Base-by-base conservation (phyloP, 345 rosid genomes). In the Boechera retrofracta region DNA sequence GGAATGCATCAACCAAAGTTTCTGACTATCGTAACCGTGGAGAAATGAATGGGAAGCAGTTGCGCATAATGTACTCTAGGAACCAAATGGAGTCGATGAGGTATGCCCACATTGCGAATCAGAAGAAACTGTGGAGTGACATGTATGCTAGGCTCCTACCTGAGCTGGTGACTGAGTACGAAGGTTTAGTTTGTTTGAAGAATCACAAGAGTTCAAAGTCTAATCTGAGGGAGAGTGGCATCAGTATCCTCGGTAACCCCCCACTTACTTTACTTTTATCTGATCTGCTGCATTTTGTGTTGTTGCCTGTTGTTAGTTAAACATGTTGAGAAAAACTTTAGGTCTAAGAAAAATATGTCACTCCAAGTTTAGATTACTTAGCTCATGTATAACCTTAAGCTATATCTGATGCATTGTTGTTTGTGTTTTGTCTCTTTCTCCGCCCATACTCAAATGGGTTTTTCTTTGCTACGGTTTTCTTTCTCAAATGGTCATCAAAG, bases 21-120 rank as follows among this genome's bases (percentile, higher is more conserved):
- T 55, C 67, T 57, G 78, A 70, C 57, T 64, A 44, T 79, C 41
- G 10, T 31, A 64, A 69, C 52, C 47, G 54, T 61, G 80, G 76
- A 13, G 72, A 64, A 18, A 65, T 45, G 47, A 67, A 60, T 13
- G 78, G 74, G 70, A 57, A 67, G 49, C 67, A 41, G 69, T 21
- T 69, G 73, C 54, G 59, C 72, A 73, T 55, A 44, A 76, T 77
- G 82, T 92, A 89, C 82, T 75, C 91, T 5, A 86, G 85, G 79
- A 66, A 79, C 62, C 91, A 87, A 82, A 69, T 95, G 89, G 91
- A 87, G 88, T 81, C 81, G 52, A 54, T 95, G 86, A 89, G 90
- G 89, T 91, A 84, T 82, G 82, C 75, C 28, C 73, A 88, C 57
- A 48, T 83, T 79, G 84, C 29, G 12, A 83, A 82, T 55, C 99